phyloP scores from a whole-genome alignment of 2,329 filamentous ascomycete species.

The Aspergillus sp. region DNA sequence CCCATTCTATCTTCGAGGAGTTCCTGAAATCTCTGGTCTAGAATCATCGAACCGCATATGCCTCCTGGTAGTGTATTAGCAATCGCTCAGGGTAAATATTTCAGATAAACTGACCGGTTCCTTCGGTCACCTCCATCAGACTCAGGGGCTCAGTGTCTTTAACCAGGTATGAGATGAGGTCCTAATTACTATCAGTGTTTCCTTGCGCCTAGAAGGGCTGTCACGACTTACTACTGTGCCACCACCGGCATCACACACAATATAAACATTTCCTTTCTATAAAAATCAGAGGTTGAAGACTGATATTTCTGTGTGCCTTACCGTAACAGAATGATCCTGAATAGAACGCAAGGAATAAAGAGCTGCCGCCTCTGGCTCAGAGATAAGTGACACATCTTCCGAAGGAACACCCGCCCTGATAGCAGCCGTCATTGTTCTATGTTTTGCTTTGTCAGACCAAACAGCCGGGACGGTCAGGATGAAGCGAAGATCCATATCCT shows the following conservation, averaged over 20 bases:
- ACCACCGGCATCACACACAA: constrained; percentile 35
- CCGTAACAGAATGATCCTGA: constrained; percentile 19
- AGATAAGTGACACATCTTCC: constrained; percentile 9
- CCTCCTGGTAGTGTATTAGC: constrained; percentile 14
- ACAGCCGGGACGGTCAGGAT: constrained; percentile 28
- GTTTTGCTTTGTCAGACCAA: constrained; percentile 30
- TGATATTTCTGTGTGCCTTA: constrained; percentile 1
- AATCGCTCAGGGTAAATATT: no score
- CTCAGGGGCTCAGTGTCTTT: constrained; percentile 16
- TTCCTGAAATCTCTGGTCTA: constrained; percentile 23
- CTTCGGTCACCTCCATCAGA: constrained; percentile 21
- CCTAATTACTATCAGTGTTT: constrained; percentile 9
- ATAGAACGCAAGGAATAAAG: constrained; percentile 24
- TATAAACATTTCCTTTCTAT: constrained; percentile 24
- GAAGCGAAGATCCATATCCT: constrained; percentile 15
- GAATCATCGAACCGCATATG: constrained; percentile 25
- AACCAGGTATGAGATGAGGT: constrained; percentile 28
- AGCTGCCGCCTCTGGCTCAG: constrained; percentile 29
- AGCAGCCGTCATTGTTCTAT: constrained; percentile 20
- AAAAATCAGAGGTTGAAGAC: not conserved
- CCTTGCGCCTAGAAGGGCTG: not conserved
- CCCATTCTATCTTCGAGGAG: constrained; percentile 22
- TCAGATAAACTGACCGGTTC: constrained; percentile 23
- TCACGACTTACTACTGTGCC: constrained; percentile 27
- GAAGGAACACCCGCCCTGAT: constrained; percentile 8